Evolutionary conservation across 2,329 filamentous ascomycete genomes (phyloP), one percentile per base, ranked within the genome.

Genomic region (Botrytis fabae): DNA sequence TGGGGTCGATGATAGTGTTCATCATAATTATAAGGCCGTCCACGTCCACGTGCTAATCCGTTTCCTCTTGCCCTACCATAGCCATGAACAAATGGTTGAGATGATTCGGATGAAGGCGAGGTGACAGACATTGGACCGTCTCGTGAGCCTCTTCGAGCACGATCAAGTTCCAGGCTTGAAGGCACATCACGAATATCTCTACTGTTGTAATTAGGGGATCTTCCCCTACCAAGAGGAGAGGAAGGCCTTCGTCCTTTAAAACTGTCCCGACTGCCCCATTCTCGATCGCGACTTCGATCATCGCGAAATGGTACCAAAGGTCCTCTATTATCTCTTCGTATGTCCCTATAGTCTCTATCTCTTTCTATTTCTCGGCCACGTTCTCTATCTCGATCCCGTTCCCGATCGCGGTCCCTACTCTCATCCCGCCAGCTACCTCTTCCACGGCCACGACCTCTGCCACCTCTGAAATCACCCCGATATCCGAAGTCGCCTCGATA

Each of bases 91-190:
- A 79, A 79, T 14, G 75, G 70, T 66, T 74, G 75, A 1, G 87
- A 85, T 20, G 88, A 86, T 75, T 94, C 92, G 0, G 92, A 92
- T 35, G 89, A 90, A 16, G 89, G 89, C 4, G 92, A 93, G 7
- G 90, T 90, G 28, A 90, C 91, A 1, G 91, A 92, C 35, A 90
- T 87, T 18, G 92, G 91, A 0, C 92, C 92, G 78, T 95, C 92
- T 78, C 92, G 86, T 14, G 92, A 93, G 25, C 87, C 90, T 64
- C 92, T 86, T 71, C 92, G 86, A 28, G 90, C 88, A 73, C 92
- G 87, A 73, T 91, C 89, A 12, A 89, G 85, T 76, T 94, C 92
- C 10, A 92, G 83, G 64, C 89, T 90, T 46, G 90, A 84, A 0
- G 89, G 90, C 2, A 83, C 81, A 77, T 90, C 88, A 76, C 79